Evolutionary conservation across 306 rosid genomes (phyloP).

Genomic region (Rosa multiflora): DNA sequence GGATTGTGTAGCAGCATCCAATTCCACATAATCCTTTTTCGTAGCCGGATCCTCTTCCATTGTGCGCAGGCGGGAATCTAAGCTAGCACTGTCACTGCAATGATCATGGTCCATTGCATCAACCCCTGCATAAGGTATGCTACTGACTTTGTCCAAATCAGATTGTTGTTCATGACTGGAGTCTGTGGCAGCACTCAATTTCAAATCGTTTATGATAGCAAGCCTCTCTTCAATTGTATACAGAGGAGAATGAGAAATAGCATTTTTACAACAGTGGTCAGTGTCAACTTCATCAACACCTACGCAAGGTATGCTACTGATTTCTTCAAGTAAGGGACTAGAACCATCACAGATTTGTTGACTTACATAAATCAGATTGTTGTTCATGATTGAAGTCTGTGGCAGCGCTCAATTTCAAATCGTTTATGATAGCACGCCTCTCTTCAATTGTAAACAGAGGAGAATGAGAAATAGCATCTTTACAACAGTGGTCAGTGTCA

Average conservation of each 20-base stretch:
- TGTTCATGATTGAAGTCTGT: conserved; percentile 35
- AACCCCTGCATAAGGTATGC: conserved; percentile 36
- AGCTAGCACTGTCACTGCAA: conserved; percentile 39
- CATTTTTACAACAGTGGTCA: conserved; percentile 34
- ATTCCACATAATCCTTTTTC: conserved; percentile 30
- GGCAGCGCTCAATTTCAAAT: conserved; percentile 31
- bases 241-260: conserved; percentile 27
- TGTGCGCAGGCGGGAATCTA: conserved; percentile 26
- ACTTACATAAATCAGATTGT: conserved; percentile 5
- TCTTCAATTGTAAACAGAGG: conserved; percentile 34
- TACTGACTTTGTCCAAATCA: conserved; percentile 15
- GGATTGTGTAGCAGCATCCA: conserved; percentile 33
- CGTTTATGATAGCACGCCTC: conserved; percentile 26
- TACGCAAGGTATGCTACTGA: conserved; percentile 36
- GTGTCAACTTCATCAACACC: conserved; percentile 40
- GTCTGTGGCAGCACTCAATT: conserved; percentile 28
- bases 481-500: conserved; percentile 34
- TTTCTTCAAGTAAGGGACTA: conserved; percentile 20
- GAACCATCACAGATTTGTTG: not conserved
- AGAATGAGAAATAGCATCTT: conserved; percentile 30
- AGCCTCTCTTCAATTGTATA: conserved; percentile 35
- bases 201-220: conserved; percentile 30
- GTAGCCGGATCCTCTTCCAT: conserved; percentile 30
- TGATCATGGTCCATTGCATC: conserved; percentile 37
- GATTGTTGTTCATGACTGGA: conserved; percentile 34